Percentiles rank a stretch among this genome's conserved stretches.
Conservation (phyloP, 495 filamentous ascomycete species). For the Xylaria acuta region DNA sequence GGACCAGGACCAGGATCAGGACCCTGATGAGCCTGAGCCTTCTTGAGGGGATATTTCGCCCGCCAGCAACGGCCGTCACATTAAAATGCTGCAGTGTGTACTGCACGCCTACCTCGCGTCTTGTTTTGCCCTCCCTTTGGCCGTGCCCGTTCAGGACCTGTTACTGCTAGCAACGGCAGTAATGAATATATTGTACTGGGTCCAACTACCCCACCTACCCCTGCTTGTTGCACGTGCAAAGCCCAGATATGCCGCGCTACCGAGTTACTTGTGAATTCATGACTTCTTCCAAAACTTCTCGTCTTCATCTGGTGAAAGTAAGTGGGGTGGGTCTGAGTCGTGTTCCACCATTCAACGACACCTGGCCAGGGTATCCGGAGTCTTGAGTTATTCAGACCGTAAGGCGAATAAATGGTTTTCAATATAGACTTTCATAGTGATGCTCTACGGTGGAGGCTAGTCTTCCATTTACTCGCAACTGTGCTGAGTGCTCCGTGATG, state of each 20-base stretch:
- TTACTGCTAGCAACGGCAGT: too few relatives aligned
- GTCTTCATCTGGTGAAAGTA: neutral
- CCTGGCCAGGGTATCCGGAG: neutral
- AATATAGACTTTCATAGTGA: neutral
- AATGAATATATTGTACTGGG: too few relatives aligned
- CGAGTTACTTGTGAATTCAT: neutral
- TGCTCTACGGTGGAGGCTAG: neutral
- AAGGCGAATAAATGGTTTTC: neutral
- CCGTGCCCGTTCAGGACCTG: neutral
- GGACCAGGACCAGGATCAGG: slow-evolving; percentile 3
- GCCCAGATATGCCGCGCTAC: neutral
- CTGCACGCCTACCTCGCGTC: neutral
- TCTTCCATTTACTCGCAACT: neutral
- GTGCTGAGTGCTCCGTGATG: neutral
- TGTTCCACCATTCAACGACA: slow-evolving; percentile 6
- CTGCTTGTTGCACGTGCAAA: neutral
- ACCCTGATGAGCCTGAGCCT: slow-evolving; percentile 7
- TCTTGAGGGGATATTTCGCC: neutral
- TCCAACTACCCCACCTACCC: too few relatives aligned
- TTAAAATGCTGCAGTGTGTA: neutral
- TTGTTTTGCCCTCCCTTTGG: neutral
- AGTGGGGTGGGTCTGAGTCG: slow-evolving; percentile 13
- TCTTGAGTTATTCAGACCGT: neutral
- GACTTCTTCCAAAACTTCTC: neutral
- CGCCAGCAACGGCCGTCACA: slow-evolving; percentile 1